Evolutionary conservation across 148 eudicot genomes (phyloP).

Genomic region (Rhododendron kiyosumense): DNA sequence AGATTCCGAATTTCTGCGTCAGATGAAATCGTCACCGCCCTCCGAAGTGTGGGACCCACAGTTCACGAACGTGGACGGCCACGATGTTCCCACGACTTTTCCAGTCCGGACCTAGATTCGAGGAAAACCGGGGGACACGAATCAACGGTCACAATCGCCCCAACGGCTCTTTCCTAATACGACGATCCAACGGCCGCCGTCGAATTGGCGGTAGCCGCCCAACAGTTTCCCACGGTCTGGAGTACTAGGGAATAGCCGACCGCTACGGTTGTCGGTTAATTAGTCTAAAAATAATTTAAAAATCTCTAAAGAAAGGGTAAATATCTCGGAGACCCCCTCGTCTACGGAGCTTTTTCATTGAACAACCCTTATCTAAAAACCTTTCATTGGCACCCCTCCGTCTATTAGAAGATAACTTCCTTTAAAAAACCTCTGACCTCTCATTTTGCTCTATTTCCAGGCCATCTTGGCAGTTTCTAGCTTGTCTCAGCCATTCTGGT

Average conservation of each 20-base stretch:
- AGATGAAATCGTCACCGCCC: not conserved
- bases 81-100: constrained; percentile 4
- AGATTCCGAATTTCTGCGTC: not conserved
- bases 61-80: constrained; percentile 2
- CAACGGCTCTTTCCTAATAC: constrained; percentile 7
- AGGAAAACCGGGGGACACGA: not conserved
- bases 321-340: not conserved
- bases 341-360: not conserved
- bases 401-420: not conserved
- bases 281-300: not conserved
- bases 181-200: constrained; percentile 27
- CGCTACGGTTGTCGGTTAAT: constrained; percentile 31
- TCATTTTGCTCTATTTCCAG: not conserved
- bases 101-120: not conserved
- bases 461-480: not conserved
- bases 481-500: too few relatives aligned
- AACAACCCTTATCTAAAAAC: too few relatives aligned
- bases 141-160: constrained; percentile 9
- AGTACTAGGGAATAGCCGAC: constrained; percentile 10
- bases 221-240: not conserved
- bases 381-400: not conserved
- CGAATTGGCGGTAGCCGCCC: constrained; percentile 44
- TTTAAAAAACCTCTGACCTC: not conserved
- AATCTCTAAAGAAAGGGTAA: not conserved
- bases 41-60: not conserved